Base-by-base conservation (phyloP, 148 eudicot species). In the Pharnaceum exiguum region DNA sequence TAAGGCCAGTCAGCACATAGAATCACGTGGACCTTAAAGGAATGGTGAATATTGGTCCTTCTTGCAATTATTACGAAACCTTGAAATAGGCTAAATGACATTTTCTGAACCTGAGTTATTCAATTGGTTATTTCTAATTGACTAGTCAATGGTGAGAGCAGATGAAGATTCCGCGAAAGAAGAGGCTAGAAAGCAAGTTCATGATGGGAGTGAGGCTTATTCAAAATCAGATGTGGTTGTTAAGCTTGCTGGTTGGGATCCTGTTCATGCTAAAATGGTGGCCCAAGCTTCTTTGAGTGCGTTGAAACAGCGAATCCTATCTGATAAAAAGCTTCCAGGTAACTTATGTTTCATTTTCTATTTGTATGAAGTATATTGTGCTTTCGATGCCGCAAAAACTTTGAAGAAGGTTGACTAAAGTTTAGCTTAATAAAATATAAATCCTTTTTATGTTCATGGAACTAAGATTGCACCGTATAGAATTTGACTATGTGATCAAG, bases 261-360 rank as follows among this genome's bases (percentile, higher is more conserved):
- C 86, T 10, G 70, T 60, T 68, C 80, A 88, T 70, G 76, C 95
- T 25, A 93, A 88, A 72, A 16, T 71, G 25, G 84, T 85, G 0
- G 96, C 98, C 45, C 98, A 88, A 60, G 98, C 96, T 69, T 77
- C 88, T 11, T 70, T 93, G 67, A 88, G 96, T 76, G 98, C 98
- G 45, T 77, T 88, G 38, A 93, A 93, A 55, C 90, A 77, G 29
- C 75, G 83, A 46, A 78, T 93, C 55, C 66, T 93, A 35, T 85
- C 90, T 1, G 98, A 93, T 62, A 88, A 85, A 70, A 78, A 81
- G 55, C 94, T 91, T 69, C 87, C 97, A 79, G 96, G 97, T 90
- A 51, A 62, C 39, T 68, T 28, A 9, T 10, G 22, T 40, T 25
- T 2, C 27, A 24, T 35, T 54, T 21, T 35, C 1, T 35, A 2